Evolutionary conservation across 176 grass and related monocot genomes (phyloP), one percentile per base, ranked within the genome.

Genomic region (Triticum urartu): DNA sequence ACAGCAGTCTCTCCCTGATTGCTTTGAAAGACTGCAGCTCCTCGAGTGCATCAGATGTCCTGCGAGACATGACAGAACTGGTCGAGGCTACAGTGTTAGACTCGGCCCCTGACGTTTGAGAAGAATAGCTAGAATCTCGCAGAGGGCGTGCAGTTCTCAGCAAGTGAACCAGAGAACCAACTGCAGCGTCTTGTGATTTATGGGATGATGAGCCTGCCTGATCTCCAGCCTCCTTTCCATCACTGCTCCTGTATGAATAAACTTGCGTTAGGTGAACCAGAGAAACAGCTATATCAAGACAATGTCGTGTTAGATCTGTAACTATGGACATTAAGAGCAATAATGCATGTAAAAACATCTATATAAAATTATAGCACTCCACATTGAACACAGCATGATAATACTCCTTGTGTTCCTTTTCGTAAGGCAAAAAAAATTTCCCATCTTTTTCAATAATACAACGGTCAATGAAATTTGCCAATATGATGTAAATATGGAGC

Each of bases 141-240:
- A 98, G 85, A 0, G 97, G 90, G 1, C 72, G 56, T 20, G 97
- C 92, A 10, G 71, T 83, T 81, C 54, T 92, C 78, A 98, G 83
- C 65, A 95, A 91, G 62, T 90, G 87, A 66, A 98, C 88, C 72
- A 98, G 82, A 87, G 72, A 86, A 61, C 94, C 94, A 26, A 98
- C 92, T n/a, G 87, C 87, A 25, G 96, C 96, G 73, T 94, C 88
- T 91, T 91, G 96, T 66, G 93, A 98, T 91, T 92, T 98, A 81
- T 91, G 90, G 58, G 92, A 91, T 1, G 86, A 91, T 6, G 84
- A 90, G 28, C 78, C 81, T 71, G 82, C 18, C 85, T 79, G 72
- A 89, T 91, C 79, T 84, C 90, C 65, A 63, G 43, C 74, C 61
- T 95, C 93, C 64, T 91, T 95, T 38, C 86, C 91, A 79, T 95